These are phyloP conservation scores for Corylus avellana DNA, from an alignment of 306 rosid species.

Conservation along the genomic window DNA sequence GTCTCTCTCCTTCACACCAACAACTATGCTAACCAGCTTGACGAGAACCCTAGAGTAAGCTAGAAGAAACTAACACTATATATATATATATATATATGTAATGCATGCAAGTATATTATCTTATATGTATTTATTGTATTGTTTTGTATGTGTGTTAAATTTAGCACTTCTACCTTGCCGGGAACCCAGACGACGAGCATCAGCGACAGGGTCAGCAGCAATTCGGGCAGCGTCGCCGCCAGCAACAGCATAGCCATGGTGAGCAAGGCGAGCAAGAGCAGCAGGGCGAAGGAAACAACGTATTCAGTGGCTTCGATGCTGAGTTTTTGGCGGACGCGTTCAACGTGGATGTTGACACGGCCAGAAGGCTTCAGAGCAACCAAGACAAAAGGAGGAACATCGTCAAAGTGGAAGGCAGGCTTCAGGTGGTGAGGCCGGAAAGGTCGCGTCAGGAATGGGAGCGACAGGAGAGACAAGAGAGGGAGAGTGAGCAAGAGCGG, in stretches of 20 bases:
- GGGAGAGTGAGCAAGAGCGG: background rate
- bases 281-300: slow-evolving; percentile 26
- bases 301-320: slow-evolving; percentile 42
- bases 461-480: slow-evolving; percentile 8
- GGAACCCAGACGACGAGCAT: slow-evolving; percentile 52
- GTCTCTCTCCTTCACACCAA: slow-evolving; percentile 43
- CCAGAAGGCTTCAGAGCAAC: slow-evolving; percentile 33
- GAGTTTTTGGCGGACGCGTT: slow-evolving; percentile 39
- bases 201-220: background rate
- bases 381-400: slow-evolving; percentile 39
- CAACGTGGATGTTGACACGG: slow-evolving; percentile 29
- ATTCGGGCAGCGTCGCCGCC: background rate
- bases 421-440: slow-evolving; percentile 46
- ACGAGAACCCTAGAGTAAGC: slow-evolving; percentile 51
- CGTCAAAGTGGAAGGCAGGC: slow-evolving; percentile 33
- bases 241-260: background rate
- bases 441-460: slow-evolving; percentile 8
- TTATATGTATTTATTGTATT: background rate
- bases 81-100: background rate
- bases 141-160: background rate
- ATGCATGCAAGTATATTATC: too few relatives aligned
- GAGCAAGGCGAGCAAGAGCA: background rate
- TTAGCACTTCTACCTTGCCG: slow-evolving; percentile 64
- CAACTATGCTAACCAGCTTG: slow-evolving; percentile 59
- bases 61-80: background rate